These are phyloP conservation scores for Termitomyces sp. DNA, from an alignment of 768 basidiomycete species.

Conservation along the genomic window DNA sequence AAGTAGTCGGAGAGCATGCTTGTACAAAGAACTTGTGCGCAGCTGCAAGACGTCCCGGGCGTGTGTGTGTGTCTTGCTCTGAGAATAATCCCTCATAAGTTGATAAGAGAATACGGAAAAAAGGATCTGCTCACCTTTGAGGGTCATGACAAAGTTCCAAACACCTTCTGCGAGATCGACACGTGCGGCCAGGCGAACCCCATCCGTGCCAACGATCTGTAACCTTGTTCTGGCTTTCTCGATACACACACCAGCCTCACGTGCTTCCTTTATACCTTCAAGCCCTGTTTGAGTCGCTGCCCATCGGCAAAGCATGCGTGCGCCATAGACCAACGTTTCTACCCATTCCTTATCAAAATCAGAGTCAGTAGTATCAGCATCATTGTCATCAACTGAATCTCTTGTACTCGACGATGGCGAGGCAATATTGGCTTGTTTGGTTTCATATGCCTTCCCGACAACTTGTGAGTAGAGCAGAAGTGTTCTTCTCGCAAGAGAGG, in stretches of 20 bases:
- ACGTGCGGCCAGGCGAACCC: constrained; percentile 46
- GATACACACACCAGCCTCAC: constrained; percentile 58
- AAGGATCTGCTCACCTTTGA: constrained; percentile 45
- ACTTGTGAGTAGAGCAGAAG: constrained; percentile 80
- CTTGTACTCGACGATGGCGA: constrained; percentile 1
- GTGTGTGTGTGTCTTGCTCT: constrained; percentile 65
- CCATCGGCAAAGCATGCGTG: constrained; percentile 65
- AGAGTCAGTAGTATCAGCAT: constrained; percentile 44
- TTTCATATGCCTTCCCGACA: constrained; percentile 76
- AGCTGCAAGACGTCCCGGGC: constrained; percentile 51
- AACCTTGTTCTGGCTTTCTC: constrained; percentile 55
- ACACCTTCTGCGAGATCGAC: constrained; percentile 70
- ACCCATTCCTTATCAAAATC: constrained; percentile 57
- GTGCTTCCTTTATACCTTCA: constrained; percentile 51
- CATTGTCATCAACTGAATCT: constrained; percentile 2
- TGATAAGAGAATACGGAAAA: not conserved
- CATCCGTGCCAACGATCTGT: constrained; percentile 31
- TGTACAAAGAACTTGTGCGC: constrained; percentile 46
- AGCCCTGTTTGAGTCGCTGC: constrained; percentile 24
- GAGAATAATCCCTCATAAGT: not conserved
- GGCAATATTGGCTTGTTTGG: constrained; percentile 19
- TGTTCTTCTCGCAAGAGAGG: constrained; percentile 62
- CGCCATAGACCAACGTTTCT: constrained; percentile 70
- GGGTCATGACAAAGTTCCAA: constrained; percentile 61
- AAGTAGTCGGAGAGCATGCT: constrained; percentile 23